These are phyloP conservation scores for Mediolabrus comicus DNA, from an alignment of 108 stramenopile genomes.

Conservation along the genomic window DNA sequence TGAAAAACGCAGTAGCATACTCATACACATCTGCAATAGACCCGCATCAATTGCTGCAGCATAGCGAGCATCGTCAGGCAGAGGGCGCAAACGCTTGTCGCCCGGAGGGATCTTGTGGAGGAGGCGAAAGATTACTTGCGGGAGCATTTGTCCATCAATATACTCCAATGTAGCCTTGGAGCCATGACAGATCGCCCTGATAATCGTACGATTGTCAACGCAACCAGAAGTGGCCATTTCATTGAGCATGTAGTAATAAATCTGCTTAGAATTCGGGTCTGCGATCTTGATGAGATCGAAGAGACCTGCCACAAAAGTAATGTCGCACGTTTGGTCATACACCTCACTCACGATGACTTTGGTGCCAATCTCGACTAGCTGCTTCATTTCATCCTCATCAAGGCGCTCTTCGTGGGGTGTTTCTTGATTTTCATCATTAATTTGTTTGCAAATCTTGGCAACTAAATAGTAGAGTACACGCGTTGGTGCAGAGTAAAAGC, in stretches of 20 bases:
- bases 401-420: not conserved
- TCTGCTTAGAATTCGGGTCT: not conserved
- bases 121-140: not conserved
- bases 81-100: not conserved
- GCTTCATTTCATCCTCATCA: not conserved
- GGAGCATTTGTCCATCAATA: not conserved
- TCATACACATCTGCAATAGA: not conserved
- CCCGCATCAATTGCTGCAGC: not conserved
- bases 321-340: not conserved
- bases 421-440: not conserved
- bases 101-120: not conserved
- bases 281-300: not conserved
- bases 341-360: not conserved
- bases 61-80: not conserved
- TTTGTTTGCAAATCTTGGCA: not conserved
- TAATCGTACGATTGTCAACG: not conserved
- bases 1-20: not conserved
- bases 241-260: not conserved
- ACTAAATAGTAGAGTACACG: not conserved
- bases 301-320: not conserved
- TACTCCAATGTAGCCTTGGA: not conserved
- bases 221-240: not conserved
- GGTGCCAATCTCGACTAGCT: not conserved
- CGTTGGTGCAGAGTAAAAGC: not conserved
- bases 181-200: not conserved